Base-by-base conservation (phyloP, 2,329 filamentous ascomycete species). In the Chalara sp. region DNA sequence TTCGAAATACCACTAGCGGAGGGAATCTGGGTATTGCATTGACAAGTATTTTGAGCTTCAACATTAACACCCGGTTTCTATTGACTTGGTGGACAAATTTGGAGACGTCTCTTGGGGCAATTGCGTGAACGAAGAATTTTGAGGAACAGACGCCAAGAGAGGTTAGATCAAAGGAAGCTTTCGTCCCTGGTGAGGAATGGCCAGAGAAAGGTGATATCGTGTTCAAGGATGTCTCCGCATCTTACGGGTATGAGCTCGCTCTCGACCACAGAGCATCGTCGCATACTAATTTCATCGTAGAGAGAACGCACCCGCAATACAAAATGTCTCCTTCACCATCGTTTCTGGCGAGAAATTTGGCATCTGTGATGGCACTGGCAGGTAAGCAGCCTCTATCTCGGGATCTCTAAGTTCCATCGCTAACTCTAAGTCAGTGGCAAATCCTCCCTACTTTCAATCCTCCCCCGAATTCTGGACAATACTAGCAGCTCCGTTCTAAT, bases 31-130 rank as follows among this genome's bases (percentile, higher is more conserved):
- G 59, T 5, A 50, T 63, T 28, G 61, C 57, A 4, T 52, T 63
- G 5, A 63, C 59, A 45, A 50, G 59, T 12, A 56, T 63, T 33
- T 48, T 63, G 0, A 48, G 56, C 5, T 41, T 50, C 8, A 61
- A 57, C 30, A 57, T 43, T 12, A 60, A 56, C 7, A 32, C 63
- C 2, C 35, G 58, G 1, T 50, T 51, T 8, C 46, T 69, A 0
- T 51, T 66, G 6, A 68, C 68, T 13, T 72, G 69, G 42, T 83
- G 78, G 77, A 81, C 79, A 0, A 71, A 69, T 32, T 65, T 83
- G 11, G 80, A 83, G 56, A 81, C 77, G 0, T 73, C 75, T 44
- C 73, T 83, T 44, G 79, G 80, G 7, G 78, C 78, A 6, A 71
- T 83, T 28, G 68, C 74, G 8, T 71, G 80, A 29, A 70, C 81